These are phyloP conservation scores for Ajuga chamaepitys DNA, from an alignment of 257 asterid species.

Conservation along the genomic window DNA sequence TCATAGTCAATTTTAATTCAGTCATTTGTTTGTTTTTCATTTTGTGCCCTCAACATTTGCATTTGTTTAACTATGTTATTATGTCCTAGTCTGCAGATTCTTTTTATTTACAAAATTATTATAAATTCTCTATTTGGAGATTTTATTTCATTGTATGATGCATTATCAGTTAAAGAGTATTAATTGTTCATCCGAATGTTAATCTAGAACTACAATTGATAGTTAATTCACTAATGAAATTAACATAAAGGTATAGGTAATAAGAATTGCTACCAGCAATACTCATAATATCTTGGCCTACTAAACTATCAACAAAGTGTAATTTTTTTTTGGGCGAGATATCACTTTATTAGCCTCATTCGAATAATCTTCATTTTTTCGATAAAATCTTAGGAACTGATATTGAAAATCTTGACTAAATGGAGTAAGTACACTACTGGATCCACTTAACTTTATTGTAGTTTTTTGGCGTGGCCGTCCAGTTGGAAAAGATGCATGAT, in stretches of 20 bases:
- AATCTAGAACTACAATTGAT: background rate
- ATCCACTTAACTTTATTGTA: background rate
- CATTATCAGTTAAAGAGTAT: background rate
- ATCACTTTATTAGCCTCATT: background rate
- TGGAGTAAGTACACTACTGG: background rate
- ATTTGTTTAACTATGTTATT: background rate
- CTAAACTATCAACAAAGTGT: background rate
- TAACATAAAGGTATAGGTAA: background rate
- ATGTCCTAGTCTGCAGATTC: background rate
- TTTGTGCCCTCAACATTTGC: background rate
- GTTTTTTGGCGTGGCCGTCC: background rate
- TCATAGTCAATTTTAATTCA: background rate
- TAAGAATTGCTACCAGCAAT: background rate
- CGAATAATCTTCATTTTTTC: background rate
- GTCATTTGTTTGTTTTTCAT: background rate
- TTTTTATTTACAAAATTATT: background rate
- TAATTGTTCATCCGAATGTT: background rate
- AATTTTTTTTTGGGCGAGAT: background rate
- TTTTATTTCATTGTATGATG: background rate
- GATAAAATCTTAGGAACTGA: background rate
- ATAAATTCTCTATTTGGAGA: background rate
- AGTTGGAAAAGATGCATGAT: constrained; percentile 6
- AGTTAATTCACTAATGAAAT: background rate
- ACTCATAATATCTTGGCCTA: background rate
- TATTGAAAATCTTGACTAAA: background rate